Base-by-base conservation (phyloP, 2,329 filamentous ascomycete genomes). In the Colletotrichum sp. region DNA sequence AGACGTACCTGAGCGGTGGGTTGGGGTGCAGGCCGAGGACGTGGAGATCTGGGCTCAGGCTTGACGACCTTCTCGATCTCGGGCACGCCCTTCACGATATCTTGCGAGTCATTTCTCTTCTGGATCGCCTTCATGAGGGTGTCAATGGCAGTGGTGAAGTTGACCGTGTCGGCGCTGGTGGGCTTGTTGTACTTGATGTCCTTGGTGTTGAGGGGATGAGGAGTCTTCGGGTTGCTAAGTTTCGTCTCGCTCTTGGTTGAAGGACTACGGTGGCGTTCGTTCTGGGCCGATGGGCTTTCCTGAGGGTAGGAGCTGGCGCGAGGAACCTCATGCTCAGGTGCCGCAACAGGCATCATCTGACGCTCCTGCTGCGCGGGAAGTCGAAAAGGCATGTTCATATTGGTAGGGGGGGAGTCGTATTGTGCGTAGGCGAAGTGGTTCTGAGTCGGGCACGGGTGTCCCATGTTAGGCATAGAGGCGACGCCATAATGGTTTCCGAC, bases 111-210 rank as follows among this genome's bases (percentile, higher is more conserved):
- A 27, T 87, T 83, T 79, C 93, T 94, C 58, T 90, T 86, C 82
- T 98, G 95, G 59, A 98, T 96, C 1, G 93, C 91, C 83, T 93
- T 95, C 95, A 98, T 98, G 55, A 98, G 85, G 55, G 92, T 92
- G 81, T 98, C 96, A 47, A 98, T 92, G 73, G 95, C 91, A 0
- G 95, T 98, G n/a, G 90, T 89, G 81, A 96, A 96, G 74, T 90
- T 88, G 51, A 91, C 84, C n/a, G 90, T 86, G 29, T 87, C 82
- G 2, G 85, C 82, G 72, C 86, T 81, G 34, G 87, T 84, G 12
- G 86, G 83, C 76, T 84, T 84, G 81, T 87, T 90, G 76, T 83
- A 82, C 6, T 82, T 83, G 72, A 87, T 85, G 13, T 82, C 84
- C 79, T 86, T 87, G 36, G 84, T 80, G 76, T 77, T 77, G 33